phyloP scores from a whole-genome alignment of 345 rosid species.

The Rhodamnia rubescens region DNA sequence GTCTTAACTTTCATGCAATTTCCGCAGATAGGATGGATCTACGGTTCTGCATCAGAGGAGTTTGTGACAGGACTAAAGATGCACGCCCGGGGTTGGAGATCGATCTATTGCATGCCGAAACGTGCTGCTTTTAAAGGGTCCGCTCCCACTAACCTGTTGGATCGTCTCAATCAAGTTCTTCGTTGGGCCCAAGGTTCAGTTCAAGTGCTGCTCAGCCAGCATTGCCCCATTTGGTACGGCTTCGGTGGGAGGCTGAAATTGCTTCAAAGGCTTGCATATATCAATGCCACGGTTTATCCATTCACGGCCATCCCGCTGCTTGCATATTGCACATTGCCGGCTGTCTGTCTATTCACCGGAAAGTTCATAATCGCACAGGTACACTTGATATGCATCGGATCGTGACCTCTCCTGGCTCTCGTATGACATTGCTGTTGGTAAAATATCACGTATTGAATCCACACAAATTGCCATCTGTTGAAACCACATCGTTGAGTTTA shows the following conservation, averaged over 20 bases:
- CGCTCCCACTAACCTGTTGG: neutral
- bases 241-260: slow-evolving; percentile 9
- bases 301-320: slow-evolving; percentile 28
- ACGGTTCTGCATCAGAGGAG: slow-evolving; percentile 33
- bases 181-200: slow-evolving; percentile 12
- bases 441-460: neutral
- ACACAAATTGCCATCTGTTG: neutral
- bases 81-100: slow-evolving; percentile 21
- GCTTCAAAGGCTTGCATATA: slow-evolving; percentile 19
- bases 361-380: slow-evolving; percentile 38
- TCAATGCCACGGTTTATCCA: slow-evolving; percentile 34
- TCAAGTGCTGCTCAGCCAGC: slow-evolving; percentile 13
- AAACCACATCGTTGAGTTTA: neutral
- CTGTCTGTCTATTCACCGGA: slow-evolving; percentile 33
- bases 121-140: slow-evolving; percentile 2
- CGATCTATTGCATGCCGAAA: slow-evolving; percentile 11
- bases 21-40: slow-evolving; percentile 19
- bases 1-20: neutral
- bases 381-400: neutral
- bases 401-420: neutral
- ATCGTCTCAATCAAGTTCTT: slow-evolving; percentile 10
- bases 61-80: slow-evolving; percentile 32
- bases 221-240: slow-evolving; percentile 34
- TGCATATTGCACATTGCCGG: slow-evolving; percentile 26
- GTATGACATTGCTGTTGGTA: neutral